Conservation (phyloP, 1,139 yeast genomes). For the Arxiozyma slooffiae region DNA sequence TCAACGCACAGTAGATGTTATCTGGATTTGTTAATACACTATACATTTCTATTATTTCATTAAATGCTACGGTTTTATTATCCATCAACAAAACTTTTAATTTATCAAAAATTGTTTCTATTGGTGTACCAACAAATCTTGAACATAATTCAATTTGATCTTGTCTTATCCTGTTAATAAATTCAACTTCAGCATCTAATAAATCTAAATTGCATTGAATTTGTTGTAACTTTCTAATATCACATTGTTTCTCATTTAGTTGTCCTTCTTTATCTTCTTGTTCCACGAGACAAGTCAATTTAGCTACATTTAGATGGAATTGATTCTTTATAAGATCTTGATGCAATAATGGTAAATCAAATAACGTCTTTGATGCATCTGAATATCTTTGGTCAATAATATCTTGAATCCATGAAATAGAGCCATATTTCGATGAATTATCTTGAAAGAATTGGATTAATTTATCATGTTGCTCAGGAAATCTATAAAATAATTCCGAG, state of each 20-base stretch:
- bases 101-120: slow-evolving; percentile 14
- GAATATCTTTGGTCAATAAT: slow-evolving; percentile 43
- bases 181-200: slow-evolving; percentile 40
- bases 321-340: slow-evolving; percentile 43
- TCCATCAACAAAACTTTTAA: slow-evolving; percentile 18
- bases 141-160: slow-evolving; percentile 15
- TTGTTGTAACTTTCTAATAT: slow-evolving; percentile 20
- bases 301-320: slow-evolving; percentile 62
- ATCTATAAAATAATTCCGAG: slow-evolving; percentile 46
- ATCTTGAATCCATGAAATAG: slow-evolving; percentile 68
- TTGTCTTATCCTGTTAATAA: slow-evolving; percentile 33
- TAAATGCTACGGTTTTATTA: slow-evolving; percentile 34
- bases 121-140: slow-evolving; percentile 11
- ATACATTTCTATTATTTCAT: slow-evolving; percentile 47
- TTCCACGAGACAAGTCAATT: slow-evolving; percentile 38
- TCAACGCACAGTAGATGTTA: slow-evolving; percentile 37
- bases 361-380: slow-evolving; percentile 43
- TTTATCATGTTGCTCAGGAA: slow-evolving; percentile 44
- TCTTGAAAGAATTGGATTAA: slow-evolving; percentile 46
- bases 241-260: slow-evolving; percentile 5
- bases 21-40: slow-evolving; percentile 36
- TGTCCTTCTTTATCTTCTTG: slow-evolving; percentile 8
- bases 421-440: slow-evolving; percentile 38
- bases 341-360: slow-evolving; percentile 34
- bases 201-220: slow-evolving; percentile 42